These are phyloP conservation scores for Hypoxylon sp. DNA, from an alignment of 2,329 filamentous ascomycete species.

Conservation along the genomic window DNA sequence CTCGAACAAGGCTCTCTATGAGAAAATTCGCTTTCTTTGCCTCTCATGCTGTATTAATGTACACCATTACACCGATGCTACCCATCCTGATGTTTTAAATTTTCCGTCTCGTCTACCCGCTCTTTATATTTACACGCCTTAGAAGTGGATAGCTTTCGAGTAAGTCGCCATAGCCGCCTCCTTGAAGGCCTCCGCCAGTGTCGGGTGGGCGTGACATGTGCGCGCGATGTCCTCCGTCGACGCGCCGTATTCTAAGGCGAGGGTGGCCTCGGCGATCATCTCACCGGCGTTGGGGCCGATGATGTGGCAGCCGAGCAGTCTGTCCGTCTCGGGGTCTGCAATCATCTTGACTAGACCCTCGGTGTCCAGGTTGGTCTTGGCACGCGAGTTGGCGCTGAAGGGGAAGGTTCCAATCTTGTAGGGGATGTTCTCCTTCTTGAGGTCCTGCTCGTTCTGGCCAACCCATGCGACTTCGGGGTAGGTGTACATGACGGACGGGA, in stretches of 20 bases:
- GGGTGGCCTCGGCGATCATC: slow-evolving; percentile 98
- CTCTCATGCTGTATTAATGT: slow-evolving; percentile 54
- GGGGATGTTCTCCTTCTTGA: slow-evolving; percentile 90
- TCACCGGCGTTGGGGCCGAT: slow-evolving; percentile 96
- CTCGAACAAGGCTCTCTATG: slow-evolving; percentile 10
- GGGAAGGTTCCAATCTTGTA: slow-evolving; percentile 96
- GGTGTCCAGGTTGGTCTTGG: slow-evolving; percentile 98
- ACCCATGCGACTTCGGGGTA: slow-evolving; percentile 99
- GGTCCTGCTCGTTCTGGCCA: slow-evolving; percentile 95
- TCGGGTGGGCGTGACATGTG: slow-evolving; percentile 97
- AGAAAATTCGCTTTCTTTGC: slow-evolving; percentile 45
- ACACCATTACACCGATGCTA: slow-evolving; percentile 56
- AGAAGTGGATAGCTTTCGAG: slow-evolving; percentile 96
- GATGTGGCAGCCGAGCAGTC: slow-evolving; percentile 96
- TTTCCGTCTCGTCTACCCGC: slow-evolving; percentile 34
- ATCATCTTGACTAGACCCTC: slow-evolving; percentile 98
- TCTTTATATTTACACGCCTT: slow-evolving; percentile 59
- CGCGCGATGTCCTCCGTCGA: slow-evolving; percentile 94
- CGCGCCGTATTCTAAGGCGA: slow-evolving; percentile 96
- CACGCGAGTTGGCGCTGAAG: slow-evolving; percentile 97
- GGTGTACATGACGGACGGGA: slow-evolving; percentile 99
- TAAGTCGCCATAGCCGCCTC: slow-evolving; percentile 99
- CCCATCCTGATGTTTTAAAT: slow-evolving; percentile 35
- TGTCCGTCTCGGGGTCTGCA: slow-evolving; percentile 94
- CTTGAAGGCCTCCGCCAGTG: slow-evolving; percentile 97